Evolutionary conservation across 441 rosid species (phyloP), one percentile per base, ranked within the genome.

Genomic region (Rhodomyrtus psidioides): DNA sequence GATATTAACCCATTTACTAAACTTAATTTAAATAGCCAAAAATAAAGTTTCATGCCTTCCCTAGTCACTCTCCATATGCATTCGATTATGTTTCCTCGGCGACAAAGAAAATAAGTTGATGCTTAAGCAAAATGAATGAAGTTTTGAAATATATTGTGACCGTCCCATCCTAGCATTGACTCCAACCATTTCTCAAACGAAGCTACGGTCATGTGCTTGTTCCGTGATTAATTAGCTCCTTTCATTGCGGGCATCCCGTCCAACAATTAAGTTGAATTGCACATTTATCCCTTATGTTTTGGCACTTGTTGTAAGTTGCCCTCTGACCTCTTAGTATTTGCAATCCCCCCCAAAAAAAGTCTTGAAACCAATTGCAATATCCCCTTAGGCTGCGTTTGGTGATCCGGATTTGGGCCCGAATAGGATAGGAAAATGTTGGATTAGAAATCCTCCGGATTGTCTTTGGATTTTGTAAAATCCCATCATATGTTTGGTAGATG

Each of bases 61-160:
- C 44, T 2, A 3, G 0, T 62, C 13, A 2, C 24, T 62, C 12
- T 30, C 10, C 75, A 0, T 21, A 5, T 60, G 0, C 23, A 28
- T 0, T 28, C 23, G 12, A 28, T 60, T 60, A 60, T 28, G 17
- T 16, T 62, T 62, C 12, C 23, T 62, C 42, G 0, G 2, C 42
- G 0, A 28, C 12, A 23, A 62, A 62, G 74, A 60, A 17, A 8
- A 60, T 60, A 28, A 28, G 74, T 17, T 23, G 17, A 28, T 34
- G 1, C 46, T 34, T 9, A 19, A 19, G 46, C 21, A 30, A 34
- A 28, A 60, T 60, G 39, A 28, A 15, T 14, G 19, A 28, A 14
- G 21, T 59, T 0, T 7, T 15, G 23, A 60, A 60, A 15, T 1
- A 5, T 27, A 27, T 7, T 28, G 42, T 39, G 7, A 16, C 3